Base-by-base conservation (phyloP, 1,284 basidiomycete species). In the Leucoagaricus sp. region DNA sequence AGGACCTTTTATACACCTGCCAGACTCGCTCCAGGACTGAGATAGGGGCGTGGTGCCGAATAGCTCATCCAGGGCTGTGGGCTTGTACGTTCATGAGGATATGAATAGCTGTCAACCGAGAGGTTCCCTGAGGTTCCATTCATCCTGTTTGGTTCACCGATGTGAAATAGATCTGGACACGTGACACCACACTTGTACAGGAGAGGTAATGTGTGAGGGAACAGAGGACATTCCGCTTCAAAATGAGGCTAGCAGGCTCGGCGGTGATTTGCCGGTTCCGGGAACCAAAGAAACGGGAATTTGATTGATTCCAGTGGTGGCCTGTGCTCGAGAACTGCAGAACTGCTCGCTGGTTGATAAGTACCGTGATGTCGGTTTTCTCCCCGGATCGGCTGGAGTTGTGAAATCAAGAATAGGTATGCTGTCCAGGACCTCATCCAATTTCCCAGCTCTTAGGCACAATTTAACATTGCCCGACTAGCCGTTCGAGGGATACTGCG, bases 181-280 rank as follows among this genome's bases (percentile, higher is more conserved):
- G 36, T 38, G 36, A 38, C 36, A 38, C 8, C 17, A 13, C 13
- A 33, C 12, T 33, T 12, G 12, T 7, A 12, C 31, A 7, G 54
- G 55, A 6, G 56, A 47, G 7, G n/a, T 53, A 21, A 31, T 45
- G 23, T n/a, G n/a, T n/a, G n/a, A n/a, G n/a, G n/a, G n/a, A n/a
- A n/a, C n/a, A n/a, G n/a, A n/a, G n/a, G n/a, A n/a, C n/a, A n/a
- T n/a, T n/a, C n/a, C n/a, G n/a, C n/a, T n/a, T n/a, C n/a, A n/a
- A n/a, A n/a, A 34, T 23, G 19, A 21, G 28, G 9, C 15, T 23
- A 44, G 42, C 42, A 17, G 17, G 42, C 21, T 44, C 23, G 19
- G 42, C 42, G 23, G 42, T 17, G 12, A 5, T 33, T 33, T 33
- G 7, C n/a, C n/a, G n/a, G n/a, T n/a, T n/a, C n/a, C n/a, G n/a